Base-by-base conservation (phyloP, 73 alveolate species). In the Symbiodinium pilosum region DNA sequence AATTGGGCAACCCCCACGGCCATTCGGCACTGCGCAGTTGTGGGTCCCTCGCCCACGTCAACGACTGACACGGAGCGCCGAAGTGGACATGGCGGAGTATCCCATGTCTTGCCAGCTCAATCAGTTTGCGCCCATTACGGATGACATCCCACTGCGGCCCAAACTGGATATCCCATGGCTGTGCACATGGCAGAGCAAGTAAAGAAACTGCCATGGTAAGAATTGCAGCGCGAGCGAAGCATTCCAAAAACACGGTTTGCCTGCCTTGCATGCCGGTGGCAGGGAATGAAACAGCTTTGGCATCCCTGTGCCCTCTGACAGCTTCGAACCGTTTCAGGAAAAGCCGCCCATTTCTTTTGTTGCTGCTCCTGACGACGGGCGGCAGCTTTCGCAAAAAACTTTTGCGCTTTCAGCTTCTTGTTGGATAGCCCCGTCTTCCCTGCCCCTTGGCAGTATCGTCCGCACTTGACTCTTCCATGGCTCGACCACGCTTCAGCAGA, bases 1-100 rank as follows among this genome's bases (percentile, higher is more conserved):
- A 71, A 40, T 24, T 16, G 9, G 47, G 84, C 84, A 18, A 18
- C 42, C 84, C 84, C 84, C 18, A 40, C 9, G 84, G 84, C 38
- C 38, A 71, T 6, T 71, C 84, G 14, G 9, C 43, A 34, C 42
- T 24, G 30, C 84, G 84, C 24, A 71, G 84, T 40, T 71, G 84
- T 16, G 84, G 84, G 12, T 3, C 32, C 41, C 84, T 71, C 12
- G 43, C 38, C 11, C 11, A 75, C 6, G 87, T 75, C 87, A 75
- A 32, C 26, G 87, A 75, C 87, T 75, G 87, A 28, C 87, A 77
- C 43, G 56, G 87, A 28, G 52, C 28, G 52, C 71, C 87, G 28
- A 81, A 81, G 1, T 42, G 52, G 30, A 81, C 47, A 41, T 81
- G 87, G n/a, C 28, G 26, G n/a, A 81, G 38, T 8, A 28, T 51